phyloP scores from a whole-genome alignment of 768 basidiomycete species.

The Rossbeevera mucosa region DNA sequence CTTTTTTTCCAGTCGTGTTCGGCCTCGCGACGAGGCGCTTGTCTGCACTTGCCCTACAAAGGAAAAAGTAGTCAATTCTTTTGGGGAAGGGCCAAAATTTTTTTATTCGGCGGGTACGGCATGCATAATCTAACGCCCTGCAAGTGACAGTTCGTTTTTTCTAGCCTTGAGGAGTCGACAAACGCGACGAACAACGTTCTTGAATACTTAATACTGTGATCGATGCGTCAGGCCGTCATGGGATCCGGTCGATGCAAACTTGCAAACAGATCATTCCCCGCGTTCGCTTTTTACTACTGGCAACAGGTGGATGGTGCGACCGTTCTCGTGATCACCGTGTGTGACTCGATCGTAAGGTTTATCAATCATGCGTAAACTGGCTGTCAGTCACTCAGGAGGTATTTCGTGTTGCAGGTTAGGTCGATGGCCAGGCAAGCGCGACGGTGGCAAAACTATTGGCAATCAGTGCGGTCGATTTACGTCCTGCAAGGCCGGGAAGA shows the following conservation, averaged over 20 bases:
- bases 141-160: neutral
- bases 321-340: conserved; percentile 4
- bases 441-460: conserved; percentile 6
- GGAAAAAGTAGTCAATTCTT: conserved; percentile 9
- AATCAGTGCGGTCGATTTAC: conserved; percentile 18
- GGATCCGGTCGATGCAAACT: neutral
- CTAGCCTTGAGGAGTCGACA: conserved; percentile 4
- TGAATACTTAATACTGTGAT: neutral
- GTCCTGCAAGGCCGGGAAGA: conserved; percentile 13
- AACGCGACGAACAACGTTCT: neutral
- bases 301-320: neutral
- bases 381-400: conserved; percentile 6
- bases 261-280: neutral
- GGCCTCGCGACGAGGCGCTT: conserved; percentile 1
- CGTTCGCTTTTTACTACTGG: neutral
- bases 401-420: neutral
- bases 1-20: neutral
- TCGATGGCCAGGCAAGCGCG: neutral
- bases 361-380: conserved; percentile 4
- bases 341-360: conserved; percentile 3
- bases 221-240: neutral
- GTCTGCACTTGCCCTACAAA: conserved; percentile 6
- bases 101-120: conserved; percentile 1
- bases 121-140: too few relatives aligned
- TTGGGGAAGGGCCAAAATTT: conserved; percentile 3